Base-by-base conservation (phyloP, 768 basidiomycete species). In the Naganishia antarctica region DNA sequence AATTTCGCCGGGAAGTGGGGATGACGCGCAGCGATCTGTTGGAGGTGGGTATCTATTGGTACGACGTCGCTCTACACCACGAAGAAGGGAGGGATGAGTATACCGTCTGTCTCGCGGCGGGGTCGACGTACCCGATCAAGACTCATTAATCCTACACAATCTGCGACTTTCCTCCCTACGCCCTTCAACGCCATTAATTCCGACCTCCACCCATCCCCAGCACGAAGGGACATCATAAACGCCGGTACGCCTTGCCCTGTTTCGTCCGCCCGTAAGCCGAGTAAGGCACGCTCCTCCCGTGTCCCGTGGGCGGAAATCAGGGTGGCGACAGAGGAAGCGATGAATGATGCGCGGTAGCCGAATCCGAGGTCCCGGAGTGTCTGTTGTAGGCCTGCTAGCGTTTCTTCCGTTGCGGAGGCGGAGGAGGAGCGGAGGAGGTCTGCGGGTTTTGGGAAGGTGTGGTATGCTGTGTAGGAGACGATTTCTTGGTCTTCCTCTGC, bases 111-210 rank as follows among this genome's bases (percentile, higher is more conserved):
- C 68, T 40, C 66, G 46, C 31, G 65, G 59, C 34, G 16, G 15
- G 9, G 8, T 6, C 18, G 32, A 63, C 73, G 21, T 68, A 90
- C 90, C 83, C 92, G 90, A 78, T 94, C 88, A 64, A 93, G 74
- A 71, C 89, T 90, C 91, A 97, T 94, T 16, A 97, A 80, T 57
- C 96, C 78, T 29, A 96, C 80, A 71, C 96, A 99, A 73, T 99
- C 96, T 2, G 94, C 94, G 0, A 99, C 96, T 74, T 99, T 99
- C 37, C 90, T 82, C 5, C 96, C 96, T 0, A 99, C 94, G 0
- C 96, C 96, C 46, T 88, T 82, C 62, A 97, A 85, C 71, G 84
- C 86, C 37, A 94, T 79, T 25, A 99, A 81, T 68, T 88, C 86
- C 45, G 83, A 81, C 69, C 92, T 81, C 25, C 48, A 66, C n/a